Evolutionary conservation across 495 filamentous ascomycete species (phyloP).

Genomic region (Hyaloscypha bicolor): DNA sequence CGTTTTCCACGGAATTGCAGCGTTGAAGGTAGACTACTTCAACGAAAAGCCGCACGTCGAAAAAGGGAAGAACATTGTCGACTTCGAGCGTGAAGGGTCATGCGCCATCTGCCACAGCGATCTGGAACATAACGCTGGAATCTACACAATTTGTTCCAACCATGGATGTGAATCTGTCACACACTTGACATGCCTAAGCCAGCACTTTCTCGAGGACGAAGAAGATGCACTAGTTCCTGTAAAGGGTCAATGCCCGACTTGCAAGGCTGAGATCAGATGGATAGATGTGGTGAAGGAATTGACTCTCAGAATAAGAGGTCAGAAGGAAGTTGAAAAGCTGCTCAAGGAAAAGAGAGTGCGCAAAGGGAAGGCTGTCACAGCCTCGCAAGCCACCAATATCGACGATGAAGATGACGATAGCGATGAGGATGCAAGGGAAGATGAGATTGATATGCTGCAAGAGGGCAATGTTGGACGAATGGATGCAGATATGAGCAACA

Average conservation of each 20-base stretch:
- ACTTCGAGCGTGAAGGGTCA: conserved; percentile 53
- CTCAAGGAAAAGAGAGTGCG: conserved; percentile 50
- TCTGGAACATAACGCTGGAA: conserved; percentile 48
- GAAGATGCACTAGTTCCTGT: conserved; percentile 62
- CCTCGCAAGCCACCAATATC: conserved; percentile 22
- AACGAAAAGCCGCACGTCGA: conserved; percentile 67
- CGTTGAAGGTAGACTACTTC: conserved; percentile 55
- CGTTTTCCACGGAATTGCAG: conserved; percentile 16
- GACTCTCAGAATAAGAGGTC: conserved; percentile 67
- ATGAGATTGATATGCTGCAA: conserved; percentile 29
- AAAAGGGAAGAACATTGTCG: conserved; percentile 68
- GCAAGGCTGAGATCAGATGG: conserved; percentile 67
- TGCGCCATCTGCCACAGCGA: conserved; percentile 66
- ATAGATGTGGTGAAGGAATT: conserved; percentile 78
- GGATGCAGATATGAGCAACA: conserved; percentile 22
- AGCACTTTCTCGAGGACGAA: conserved; percentile 54
- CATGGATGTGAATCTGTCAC: conserved; percentile 63
- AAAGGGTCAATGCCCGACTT: conserved; percentile 72
- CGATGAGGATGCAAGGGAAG: conserved; percentile 21
- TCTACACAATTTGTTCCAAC: conserved; percentile 72
- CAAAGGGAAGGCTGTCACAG: conserved; percentile 12
- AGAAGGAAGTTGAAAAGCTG: conserved; percentile 64
- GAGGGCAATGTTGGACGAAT: conserved; percentile 28
- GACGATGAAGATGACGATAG: conserved; percentile 18
- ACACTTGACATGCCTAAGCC: conserved; percentile 79